Conservation (phyloP, 768 basidiomycete species). For the Russula vinacea region DNA sequence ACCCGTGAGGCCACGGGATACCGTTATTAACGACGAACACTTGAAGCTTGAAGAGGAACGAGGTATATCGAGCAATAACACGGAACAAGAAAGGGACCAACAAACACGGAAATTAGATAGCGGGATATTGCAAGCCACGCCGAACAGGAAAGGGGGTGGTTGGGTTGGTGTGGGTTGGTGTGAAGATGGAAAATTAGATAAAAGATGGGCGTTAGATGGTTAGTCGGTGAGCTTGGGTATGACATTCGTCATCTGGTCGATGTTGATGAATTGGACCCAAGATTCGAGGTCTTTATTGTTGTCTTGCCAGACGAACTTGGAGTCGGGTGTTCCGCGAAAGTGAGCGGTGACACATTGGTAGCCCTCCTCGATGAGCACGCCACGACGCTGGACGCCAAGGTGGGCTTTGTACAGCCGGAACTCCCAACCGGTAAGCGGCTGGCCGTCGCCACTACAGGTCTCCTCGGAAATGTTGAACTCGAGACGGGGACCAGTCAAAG, state of each 20-base stretch:
- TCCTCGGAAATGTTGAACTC: constrained; percentile 73
- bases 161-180: not conserved
- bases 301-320: constrained; percentile 70
- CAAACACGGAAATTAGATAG: constrained; percentile 15
- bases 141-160: not conserved
- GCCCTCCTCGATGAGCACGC: constrained; percentile 55
- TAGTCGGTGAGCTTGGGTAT: constrained; percentile 69
- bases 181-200: not conserved
- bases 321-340: constrained; percentile 63
- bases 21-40: constrained; percentile 18
- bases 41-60: constrained; percentile 9
- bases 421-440: constrained; percentile 76
- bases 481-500: constrained; percentile 74
- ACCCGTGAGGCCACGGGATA: constrained; percentile 5
- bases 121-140: constrained; percentile 3
- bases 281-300: constrained; percentile 63
- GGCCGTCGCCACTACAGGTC: constrained; percentile 62
- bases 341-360: constrained; percentile 80
- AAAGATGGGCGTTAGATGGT: not conserved
- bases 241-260: constrained; percentile 79
- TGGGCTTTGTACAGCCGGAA: constrained; percentile 76
- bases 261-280: constrained; percentile 83
- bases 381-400: constrained; percentile 61
- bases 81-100: constrained; percentile 3
- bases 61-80: constrained; percentile 26